These are phyloP conservation scores for Colletotrichum sp. DNA, from an alignment of 2,329 filamentous ascomycete species.

Conservation along the genomic window DNA sequence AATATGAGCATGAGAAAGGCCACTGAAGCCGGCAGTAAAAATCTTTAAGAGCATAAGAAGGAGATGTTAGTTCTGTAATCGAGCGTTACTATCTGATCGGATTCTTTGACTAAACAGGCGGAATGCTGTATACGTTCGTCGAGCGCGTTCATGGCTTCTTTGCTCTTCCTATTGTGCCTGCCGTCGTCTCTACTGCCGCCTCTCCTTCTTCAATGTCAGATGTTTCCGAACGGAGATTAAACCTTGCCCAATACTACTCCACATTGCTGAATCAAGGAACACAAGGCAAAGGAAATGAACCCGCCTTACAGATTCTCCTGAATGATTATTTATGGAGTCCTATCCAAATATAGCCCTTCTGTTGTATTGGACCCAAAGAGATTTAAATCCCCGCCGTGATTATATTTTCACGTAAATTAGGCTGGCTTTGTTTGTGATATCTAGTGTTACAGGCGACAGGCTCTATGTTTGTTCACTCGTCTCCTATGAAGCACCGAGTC, in stretches of 20 bases:
- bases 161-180: background rate
- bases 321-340: background rate
- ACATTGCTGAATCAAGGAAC: fast-evolving
- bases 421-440: background rate
- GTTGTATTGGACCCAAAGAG: background rate
- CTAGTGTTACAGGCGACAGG: background rate
- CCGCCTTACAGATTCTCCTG: background rate
- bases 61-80: background rate
- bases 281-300: background rate
- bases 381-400: background rate
- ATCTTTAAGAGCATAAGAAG: fast-evolving
- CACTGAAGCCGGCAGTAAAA: background rate
- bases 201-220: background rate
- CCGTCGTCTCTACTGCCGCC: background rate
- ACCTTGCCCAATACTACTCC: background rate
- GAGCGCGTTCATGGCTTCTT: background rate
- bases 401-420: background rate
- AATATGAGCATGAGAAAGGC: background rate
- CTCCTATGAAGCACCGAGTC: background rate
- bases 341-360: background rate
- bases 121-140: no score
- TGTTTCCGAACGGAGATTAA: fast-evolving
- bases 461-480: background rate
- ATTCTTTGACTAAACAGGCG: background rate
- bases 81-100: background rate